Evolutionary conservation across 352 stramenopile species (phyloP).

Genomic region (Phytophthora agathidicida): DNA sequence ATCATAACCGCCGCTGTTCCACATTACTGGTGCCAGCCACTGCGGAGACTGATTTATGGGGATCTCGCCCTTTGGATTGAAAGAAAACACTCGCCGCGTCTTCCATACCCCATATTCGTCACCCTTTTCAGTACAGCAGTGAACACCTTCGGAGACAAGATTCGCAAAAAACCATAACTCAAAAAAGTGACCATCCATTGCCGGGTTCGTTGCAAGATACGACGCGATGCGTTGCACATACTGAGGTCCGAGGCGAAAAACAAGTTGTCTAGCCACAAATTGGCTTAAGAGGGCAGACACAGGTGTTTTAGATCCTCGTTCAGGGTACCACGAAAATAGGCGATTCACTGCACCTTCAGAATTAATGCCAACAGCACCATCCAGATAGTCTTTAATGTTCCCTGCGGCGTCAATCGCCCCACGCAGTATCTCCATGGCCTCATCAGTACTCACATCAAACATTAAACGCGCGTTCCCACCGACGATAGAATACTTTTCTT

Average conservation of each 20-base stretch:
- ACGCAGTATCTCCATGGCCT: background rate
- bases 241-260: background rate
- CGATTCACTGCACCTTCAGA: background rate
- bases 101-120: too few species aligned
- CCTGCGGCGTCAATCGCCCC: background rate
- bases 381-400: background rate
- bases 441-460: slow-evolving; percentile 1
- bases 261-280: slow-evolving; percentile 9
- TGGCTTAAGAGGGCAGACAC: background rate
- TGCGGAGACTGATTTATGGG: background rate
- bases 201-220: background rate
- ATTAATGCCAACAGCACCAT: background rate
- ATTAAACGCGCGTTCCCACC: slow-evolving; percentile 11
- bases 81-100: too few species aligned
- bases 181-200: slow-evolving; percentile 7
- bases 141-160: background rate
- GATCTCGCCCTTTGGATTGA: background rate
- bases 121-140: too few species aligned
- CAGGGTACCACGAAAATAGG: background rate
- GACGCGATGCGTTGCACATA: background rate
- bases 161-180: slow-evolving; percentile 5
- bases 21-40: slow-evolving; percentile 1
- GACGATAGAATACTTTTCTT: slow-evolving; percentile 4
- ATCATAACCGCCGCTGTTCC: slow-evolving; percentile 12
- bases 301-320: background rate